phyloP scores from a whole-genome alignment of 73 alveolate species.

The Paramecium sexaurelia region DNA sequence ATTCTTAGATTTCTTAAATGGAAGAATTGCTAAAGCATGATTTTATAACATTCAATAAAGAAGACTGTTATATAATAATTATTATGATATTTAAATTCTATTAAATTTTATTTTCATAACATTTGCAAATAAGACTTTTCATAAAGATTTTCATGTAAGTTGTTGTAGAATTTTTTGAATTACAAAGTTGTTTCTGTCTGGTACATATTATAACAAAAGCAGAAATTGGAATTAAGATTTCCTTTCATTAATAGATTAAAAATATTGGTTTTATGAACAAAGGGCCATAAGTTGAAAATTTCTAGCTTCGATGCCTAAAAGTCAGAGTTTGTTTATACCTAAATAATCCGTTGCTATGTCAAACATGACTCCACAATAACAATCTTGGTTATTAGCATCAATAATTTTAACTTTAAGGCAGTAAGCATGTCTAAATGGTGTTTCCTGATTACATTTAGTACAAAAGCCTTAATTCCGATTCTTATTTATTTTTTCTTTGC shows the following conservation, averaged over 20 bases:
- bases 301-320: neutral
- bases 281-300: neutral
- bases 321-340: neutral
- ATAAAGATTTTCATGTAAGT: too few species aligned
- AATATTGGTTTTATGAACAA: neutral
- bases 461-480: neutral
- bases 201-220: neutral
- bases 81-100: too few species aligned
- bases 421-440: neutral
- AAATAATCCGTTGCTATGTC: neutral
- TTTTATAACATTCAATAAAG: too few species aligned
- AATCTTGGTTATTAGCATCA: neutral
- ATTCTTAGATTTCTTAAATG: conserved; percentile 37
- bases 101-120: too few species aligned
- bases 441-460: neutral
- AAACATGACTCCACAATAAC: neutral
- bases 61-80: neutral
- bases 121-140: too few species aligned
- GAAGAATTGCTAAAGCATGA: conserved; percentile 50
- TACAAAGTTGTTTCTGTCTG: neutral
- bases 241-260: neutral
- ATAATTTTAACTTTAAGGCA: neutral
- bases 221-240: neutral
- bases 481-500: neutral
- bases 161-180: neutral